A percentile compares a stretch with the other conserved stretches of the same genome.
Conservation (phyloP, 805 yeast genomes). For the Starmerella khaoyaiensis region DNA sequence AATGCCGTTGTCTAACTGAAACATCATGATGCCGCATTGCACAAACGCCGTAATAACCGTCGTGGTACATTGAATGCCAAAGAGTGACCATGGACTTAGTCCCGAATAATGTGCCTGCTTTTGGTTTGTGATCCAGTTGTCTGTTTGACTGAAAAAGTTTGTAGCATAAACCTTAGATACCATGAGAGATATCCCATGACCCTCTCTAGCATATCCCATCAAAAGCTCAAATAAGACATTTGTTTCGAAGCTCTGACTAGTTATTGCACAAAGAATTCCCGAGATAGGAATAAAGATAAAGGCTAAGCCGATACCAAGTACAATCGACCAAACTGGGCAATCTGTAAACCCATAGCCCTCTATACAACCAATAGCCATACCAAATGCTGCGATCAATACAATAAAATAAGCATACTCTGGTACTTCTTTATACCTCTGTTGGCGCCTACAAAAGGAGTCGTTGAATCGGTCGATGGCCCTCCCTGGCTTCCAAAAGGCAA, state of each 20-base stretch:
- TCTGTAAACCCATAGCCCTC: slow-evolving; percentile 32
- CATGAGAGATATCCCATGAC: slow-evolving; percentile 42
- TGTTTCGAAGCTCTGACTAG: slow-evolving; percentile 38
- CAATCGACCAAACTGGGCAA: slow-evolving; percentile 51
- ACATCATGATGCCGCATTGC: slow-evolving; percentile 14
- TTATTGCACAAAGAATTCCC: slow-evolving; percentile 41
- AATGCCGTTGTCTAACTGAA: slow-evolving; percentile 17
- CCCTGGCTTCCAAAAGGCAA: slow-evolving; percentile 28
- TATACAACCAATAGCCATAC: slow-evolving; percentile 34
- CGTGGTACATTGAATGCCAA: slow-evolving; percentile 15
- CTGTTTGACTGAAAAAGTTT: slow-evolving; percentile 52
- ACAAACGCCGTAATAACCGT: slow-evolving; percentile 13
- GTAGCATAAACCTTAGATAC: slow-evolving; percentile 40
- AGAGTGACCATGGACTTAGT: slow-evolving; percentile 17
- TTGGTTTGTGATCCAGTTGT: slow-evolving; percentile 43
- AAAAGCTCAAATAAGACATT: slow-evolving; percentile 47
- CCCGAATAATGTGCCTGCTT: slow-evolving; percentile 43
- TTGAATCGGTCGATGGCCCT: slow-evolving; percentile 29
- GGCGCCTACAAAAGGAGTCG: slow-evolving; percentile 31
- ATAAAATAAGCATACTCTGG: slow-evolving; percentile 57
- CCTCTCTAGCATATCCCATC: slow-evolving; percentile 46
- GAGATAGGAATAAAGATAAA: slow-evolving; percentile 50
- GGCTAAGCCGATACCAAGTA: slow-evolving; percentile 45
- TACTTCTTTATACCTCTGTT: slow-evolving; percentile 45
- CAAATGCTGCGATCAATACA: slow-evolving; percentile 34